Conservation (phyloP, 1,284 basidiomycete species). For the Anthracocystis panici-leucophaei region DNA sequence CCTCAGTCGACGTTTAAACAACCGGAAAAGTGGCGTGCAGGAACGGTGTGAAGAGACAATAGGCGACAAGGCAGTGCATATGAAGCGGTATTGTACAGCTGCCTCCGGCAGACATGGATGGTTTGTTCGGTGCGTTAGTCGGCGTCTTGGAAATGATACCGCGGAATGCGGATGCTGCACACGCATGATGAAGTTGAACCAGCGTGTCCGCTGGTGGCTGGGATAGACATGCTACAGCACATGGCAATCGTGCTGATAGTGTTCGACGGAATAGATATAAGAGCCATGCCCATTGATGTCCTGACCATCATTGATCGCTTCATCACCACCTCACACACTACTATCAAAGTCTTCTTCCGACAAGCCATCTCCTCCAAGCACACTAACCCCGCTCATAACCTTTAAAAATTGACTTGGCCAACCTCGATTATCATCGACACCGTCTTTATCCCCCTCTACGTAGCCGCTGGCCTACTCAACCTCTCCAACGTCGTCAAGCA, state of each 20-base stretch:
- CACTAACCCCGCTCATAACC: too few relatives aligned
- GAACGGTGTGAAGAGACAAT: not conserved
- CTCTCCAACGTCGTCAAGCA: slow-evolving; percentile 32
- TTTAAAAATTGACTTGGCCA: slow-evolving; percentile 31
- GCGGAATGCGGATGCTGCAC: not conserved
- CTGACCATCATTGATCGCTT: too few relatives aligned
- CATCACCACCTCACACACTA: not conserved
- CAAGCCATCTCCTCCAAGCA: not conserved
- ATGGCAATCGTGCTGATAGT: too few relatives aligned
- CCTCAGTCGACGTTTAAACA: not conserved
- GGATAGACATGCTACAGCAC: too few relatives aligned
- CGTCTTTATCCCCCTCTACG: slow-evolving; percentile 48
- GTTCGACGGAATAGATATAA: too few relatives aligned
- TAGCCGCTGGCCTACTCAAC: slow-evolving; percentile 10
- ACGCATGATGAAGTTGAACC: not conserved
- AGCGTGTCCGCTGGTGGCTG: not conserved
- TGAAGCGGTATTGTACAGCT: too few relatives aligned
- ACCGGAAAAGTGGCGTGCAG: too few relatives aligned
- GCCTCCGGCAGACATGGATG: not conserved
- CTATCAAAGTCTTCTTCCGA: too few relatives aligned
- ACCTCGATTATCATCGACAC: slow-evolving; percentile 29
- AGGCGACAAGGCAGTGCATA: not conserved
- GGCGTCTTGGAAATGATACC: not conserved
- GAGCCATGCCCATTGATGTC: too few relatives aligned
- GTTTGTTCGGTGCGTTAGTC: not conserved